Evolutionary conservation across 306 rosid genomes (phyloP), one percentile per base, ranked within the genome.

Genomic region (Hippophae gyantsensis): DNA sequence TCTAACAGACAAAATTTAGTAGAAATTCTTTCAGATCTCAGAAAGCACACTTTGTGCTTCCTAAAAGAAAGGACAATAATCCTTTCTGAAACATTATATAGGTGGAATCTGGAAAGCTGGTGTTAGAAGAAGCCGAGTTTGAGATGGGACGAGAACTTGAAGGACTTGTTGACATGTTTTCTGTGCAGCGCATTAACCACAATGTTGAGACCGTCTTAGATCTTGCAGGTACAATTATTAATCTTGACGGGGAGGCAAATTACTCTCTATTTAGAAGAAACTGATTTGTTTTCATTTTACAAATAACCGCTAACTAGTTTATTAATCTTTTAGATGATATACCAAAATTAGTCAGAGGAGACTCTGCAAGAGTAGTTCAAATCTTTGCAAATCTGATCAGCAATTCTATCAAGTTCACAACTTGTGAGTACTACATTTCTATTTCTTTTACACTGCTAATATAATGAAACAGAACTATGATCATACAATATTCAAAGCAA

Each of bases 71-170:
- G 23, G 23, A 18, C 1, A 18, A 18, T 10, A 48, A 46, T 43
- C 40, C 6, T 13, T 43, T 42, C 52, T 51, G 48, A 42, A 42
- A 41, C 59, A 6, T 49, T 63, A 43, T 49, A 25, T 72, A 92
- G 99, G 99, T 93, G 79, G 99, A 93, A 72, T 93, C 99, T 2
- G 99, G 99, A 72, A 93, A 93, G 72, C 71, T 93, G 54, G 95
- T 93, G 65, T 72, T 93, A 72, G 99, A 93, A 74, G 95, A 82
- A 67, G 82, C 99, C 9, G 99, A 93, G 59, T 93, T 93, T 60
- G 95, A 93, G 64, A 72, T 93, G 79, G 95, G 90, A 59, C 76
- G 97, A 54, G 99, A 93, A 72, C 99, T 93, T 48, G 99, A 93
- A 81, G 99, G 99, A 55, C 95, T 93, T 61, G 92, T 86, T 12